These are phyloP conservation scores for Schwanniomyces vanrijiae DNA, from an alignment of 805 yeast species.

Conservation along the genomic window DNA sequence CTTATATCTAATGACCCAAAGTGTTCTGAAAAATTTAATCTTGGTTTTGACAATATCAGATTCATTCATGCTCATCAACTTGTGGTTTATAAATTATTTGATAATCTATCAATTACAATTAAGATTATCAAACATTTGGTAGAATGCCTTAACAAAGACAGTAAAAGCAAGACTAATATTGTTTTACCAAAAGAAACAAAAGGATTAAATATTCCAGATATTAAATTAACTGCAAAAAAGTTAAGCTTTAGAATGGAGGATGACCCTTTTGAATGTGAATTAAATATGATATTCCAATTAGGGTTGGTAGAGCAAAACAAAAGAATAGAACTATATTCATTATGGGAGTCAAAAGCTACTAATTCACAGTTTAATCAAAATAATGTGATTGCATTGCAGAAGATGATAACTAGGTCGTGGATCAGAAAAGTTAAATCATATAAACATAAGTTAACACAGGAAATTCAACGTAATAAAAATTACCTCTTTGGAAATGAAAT, in stretches of 20 bases:
- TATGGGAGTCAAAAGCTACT: slow-evolving; percentile 19
- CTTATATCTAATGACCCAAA: slow-evolving; percentile 11
- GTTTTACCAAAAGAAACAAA: slow-evolving; percentile 32
- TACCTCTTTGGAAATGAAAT: slow-evolving; percentile 38
- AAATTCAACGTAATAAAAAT: slow-evolving; percentile 35
- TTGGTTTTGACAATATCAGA: slow-evolving; percentile 25
- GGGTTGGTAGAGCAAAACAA: slow-evolving; percentile 42
- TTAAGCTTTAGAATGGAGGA: slow-evolving; percentile 40
- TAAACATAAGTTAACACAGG: slow-evolving; percentile 34
- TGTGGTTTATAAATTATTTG: slow-evolving; percentile 38
- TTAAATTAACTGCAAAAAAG: slow-evolving; percentile 23
- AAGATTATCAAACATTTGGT: slow-evolving; percentile 36
- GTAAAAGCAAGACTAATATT: slow-evolving; percentile 11
- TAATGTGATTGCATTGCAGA: slow-evolving; percentile 33
- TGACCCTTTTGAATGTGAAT: slow-evolving; percentile 43
- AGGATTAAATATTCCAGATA: slow-evolving; percentile 27
- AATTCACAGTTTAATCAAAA: slow-evolving; percentile 14
- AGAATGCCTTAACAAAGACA: slow-evolving; percentile 18
- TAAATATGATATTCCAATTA: slow-evolving; percentile 41
- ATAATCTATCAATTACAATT: slow-evolving; percentile 32
- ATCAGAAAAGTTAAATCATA: slow-evolving; percentile 56
- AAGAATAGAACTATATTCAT: slow-evolving; percentile 26
- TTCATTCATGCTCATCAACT: slow-evolving; percentile 39
- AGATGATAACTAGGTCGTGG: slow-evolving; percentile 67
- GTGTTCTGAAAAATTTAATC: slow-evolving; percentile 15